These are phyloP conservation scores for Coemansia asiatica DNA, from an alignment of 192 early-diverging fungal species.

Conservation along the genomic window DNA sequence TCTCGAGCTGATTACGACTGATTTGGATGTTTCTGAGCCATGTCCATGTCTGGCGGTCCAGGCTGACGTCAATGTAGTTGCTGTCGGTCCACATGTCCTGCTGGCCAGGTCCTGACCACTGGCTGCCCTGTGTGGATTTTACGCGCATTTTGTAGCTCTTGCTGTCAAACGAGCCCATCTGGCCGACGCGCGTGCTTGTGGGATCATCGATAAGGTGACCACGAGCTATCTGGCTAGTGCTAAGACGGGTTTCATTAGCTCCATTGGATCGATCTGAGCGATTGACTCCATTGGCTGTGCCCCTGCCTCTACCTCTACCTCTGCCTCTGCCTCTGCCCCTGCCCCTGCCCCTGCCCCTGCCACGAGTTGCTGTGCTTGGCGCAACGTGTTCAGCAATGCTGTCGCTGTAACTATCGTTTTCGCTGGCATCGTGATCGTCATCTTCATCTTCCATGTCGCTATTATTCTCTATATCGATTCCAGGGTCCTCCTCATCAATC, in stretches of 20 bases:
- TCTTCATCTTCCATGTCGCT: background rate
- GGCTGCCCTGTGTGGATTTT: background rate
- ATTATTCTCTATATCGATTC: no score
- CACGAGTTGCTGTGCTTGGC: background rate
- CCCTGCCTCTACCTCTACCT: conserved; percentile 4
- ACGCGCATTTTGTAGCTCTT: background rate
- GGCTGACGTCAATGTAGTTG: conserved; percentile 29
- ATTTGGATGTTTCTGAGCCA: conserved; percentile 13
- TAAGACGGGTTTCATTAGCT: no score
- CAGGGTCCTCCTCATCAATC: background rate
- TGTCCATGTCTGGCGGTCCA: conserved; percentile 24
- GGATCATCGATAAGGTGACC: background rate
- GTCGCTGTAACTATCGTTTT: background rate
- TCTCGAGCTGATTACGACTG: background rate
- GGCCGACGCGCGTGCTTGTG: background rate
- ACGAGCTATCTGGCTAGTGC: background rate
- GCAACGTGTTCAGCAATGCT: background rate
- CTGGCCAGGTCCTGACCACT: conserved; percentile 17
- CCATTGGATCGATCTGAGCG: no score
- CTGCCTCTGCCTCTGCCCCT: no score
- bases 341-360: no score
- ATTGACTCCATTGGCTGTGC: conserved; percentile 4
- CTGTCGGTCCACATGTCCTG: conserved; percentile 9
- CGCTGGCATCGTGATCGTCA: background rate
- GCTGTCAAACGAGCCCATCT: background rate